Conservation (phyloP, 352 stramenopile genomes). For the Pythium vanterpoolii region DNA sequence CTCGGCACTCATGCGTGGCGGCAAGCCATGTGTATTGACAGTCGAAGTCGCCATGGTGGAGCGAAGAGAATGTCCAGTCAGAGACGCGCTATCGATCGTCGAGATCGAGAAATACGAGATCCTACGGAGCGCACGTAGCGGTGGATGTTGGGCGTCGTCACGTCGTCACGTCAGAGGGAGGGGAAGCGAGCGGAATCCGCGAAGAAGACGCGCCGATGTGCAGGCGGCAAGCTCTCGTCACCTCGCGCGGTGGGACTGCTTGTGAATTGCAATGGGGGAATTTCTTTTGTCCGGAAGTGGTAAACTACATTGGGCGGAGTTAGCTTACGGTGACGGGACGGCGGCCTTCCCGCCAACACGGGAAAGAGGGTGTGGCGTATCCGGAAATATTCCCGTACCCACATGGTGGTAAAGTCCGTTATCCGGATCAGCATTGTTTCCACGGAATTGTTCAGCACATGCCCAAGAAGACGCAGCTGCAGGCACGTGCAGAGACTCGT, state of each 20-base stretch:
- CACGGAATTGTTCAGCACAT: conserved; percentile 12
- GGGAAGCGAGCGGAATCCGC: not conserved
- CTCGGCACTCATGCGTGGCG: conserved; percentile 19
- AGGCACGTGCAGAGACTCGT: not conserved
- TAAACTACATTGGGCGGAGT: not conserved
- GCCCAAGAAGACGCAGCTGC: conserved; percentile 6
- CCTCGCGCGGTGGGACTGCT: not conserved
- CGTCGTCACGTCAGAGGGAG: not conserved
- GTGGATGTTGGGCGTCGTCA: not conserved
- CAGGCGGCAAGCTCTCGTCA: not conserved
- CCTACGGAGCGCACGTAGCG: not conserved
- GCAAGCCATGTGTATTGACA: not conserved
- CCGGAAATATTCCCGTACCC: no score
- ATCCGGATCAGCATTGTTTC: conserved; percentile 6
- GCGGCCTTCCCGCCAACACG: not conserved
- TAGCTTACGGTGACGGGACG: not conserved
- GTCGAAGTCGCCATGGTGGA: conserved; percentile 15
- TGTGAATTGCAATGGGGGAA: not conserved
- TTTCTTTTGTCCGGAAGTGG: not conserved
- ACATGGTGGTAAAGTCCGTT: no score
- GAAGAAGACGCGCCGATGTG: conserved; percentile 1
- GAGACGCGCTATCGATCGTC: conserved; percentile 8
- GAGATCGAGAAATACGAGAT: conserved; percentile 16
- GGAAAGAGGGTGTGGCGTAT: not conserved
- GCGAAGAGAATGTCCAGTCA: not conserved